Evolutionary conservation across 768 basidiomycete species (phyloP), one percentile per base, ranked within the genome.

Genomic region (Amanita fuliginea): DNA sequence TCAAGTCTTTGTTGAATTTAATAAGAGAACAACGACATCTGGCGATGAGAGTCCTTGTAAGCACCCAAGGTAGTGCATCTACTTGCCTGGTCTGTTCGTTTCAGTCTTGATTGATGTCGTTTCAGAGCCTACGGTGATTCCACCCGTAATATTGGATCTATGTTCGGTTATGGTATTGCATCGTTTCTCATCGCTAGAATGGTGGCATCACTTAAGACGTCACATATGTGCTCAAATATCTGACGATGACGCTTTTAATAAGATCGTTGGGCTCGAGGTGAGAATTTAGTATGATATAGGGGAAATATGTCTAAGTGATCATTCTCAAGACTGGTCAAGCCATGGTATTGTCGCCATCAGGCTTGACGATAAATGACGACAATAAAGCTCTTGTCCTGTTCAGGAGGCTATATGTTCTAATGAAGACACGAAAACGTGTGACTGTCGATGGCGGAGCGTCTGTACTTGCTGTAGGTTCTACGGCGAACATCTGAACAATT

Each of bases 131-230:
- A 86, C 83, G 0, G 78, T 85, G 4, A 75, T 86, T 1, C 83
- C 84, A 3, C 71, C 81, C 0, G 76, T 80, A 0, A 62, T 87
- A 2, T 65, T 87, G 1, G 84, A 84, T 51, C 67, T 86, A 1
- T 85, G 83, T 47, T 76, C 76, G 1, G 65, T 85, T 0, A 62
- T 77, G 0, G 74, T 87, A n/a, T 54, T 86, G 2, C 85, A 86
- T 54, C 70, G 85, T 1, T 87, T 87, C 60, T 83, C 83, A 0
- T 86, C 86, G 0, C 81, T 81, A 0, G 70, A 80, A 1, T 86
- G 85, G 85, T 83, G 82, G 78, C 71, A 78, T 0, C 82, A 86
- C 54, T 58, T 87, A 0, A 67, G 73, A 1, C 75, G 79, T 16
- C 83, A 86, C 55, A 80, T 86, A 3, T 77, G 81, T 0, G 78